Evolutionary conservation across 2,329 filamentous ascomycete genomes (phyloP).

Genomic region (Diaporthe sp.): DNA sequence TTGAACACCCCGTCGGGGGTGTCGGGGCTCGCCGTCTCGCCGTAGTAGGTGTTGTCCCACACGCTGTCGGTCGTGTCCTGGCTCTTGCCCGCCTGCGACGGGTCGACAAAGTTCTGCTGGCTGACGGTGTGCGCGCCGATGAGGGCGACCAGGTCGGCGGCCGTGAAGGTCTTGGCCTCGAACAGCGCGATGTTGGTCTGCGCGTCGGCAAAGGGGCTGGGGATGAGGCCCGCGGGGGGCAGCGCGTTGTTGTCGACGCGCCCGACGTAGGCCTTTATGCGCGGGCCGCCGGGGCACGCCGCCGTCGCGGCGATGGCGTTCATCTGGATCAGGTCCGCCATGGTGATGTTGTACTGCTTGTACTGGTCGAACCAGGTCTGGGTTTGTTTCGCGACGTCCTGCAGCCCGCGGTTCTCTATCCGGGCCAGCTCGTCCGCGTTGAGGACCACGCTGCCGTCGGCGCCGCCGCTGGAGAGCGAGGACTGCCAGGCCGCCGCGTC

Average conservation of each 20-base stretch:
- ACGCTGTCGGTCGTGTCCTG: slow-evolving; percentile 64
- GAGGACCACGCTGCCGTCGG: slow-evolving; percentile 61
- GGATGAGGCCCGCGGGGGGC: slow-evolving; percentile 60
- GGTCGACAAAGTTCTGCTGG: slow-evolving; percentile 61
- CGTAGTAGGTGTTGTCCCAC: slow-evolving; percentile 67
- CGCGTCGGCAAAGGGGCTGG: slow-evolving; percentile 56
- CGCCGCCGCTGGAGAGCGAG: slow-evolving; percentile 55
- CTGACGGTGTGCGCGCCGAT: slow-evolving; percentile 67
- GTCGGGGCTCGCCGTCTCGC: slow-evolving; percentile 52
- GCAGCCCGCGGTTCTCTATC: slow-evolving; percentile 61
- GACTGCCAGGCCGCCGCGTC: slow-evolving; percentile 59
- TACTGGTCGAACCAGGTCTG: slow-evolving; percentile 56
- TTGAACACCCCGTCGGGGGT: slow-evolving; percentile 52
- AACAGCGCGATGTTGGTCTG: slow-evolving; percentile 62
- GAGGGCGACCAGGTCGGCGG: slow-evolving; percentile 66
- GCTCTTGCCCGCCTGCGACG: slow-evolving; percentile 52
- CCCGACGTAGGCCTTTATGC: slow-evolving; percentile 64
- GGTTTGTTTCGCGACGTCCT: slow-evolving; percentile 55
- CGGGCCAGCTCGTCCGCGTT: slow-evolving; percentile 54
- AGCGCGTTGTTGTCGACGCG: slow-evolving; percentile 58
- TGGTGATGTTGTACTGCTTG: slow-evolving; percentile 55
- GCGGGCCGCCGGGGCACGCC: slow-evolving; percentile 66
- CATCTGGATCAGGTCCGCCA: slow-evolving; percentile 69
- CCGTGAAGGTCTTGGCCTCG: slow-evolving; percentile 63
- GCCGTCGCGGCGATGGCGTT: slow-evolving; percentile 62